phyloP scores from a whole-genome alignment of 306 rosid species.

The Lathyrus aphaca region DNA sequence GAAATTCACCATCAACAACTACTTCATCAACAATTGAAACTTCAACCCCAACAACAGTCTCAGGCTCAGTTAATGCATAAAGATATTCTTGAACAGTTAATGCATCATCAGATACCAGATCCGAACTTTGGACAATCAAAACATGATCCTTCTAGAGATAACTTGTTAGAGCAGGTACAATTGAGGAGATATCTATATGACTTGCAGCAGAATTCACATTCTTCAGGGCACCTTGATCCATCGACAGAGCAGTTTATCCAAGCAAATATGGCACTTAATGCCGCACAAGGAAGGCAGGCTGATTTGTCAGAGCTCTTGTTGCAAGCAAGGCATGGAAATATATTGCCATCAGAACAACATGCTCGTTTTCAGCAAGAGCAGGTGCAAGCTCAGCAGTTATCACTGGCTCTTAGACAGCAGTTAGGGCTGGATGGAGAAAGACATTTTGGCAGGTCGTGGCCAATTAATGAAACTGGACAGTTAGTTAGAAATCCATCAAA shows the following conservation, averaged over 20 bases:
- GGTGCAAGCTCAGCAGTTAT: conserved; percentile 60
- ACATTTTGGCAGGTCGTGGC: conserved; percentile 53
- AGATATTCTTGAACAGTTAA: conserved; percentile 54
- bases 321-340: conserved; percentile 60
- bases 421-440: conserved; percentile 66
- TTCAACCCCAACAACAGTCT: conserved; percentile 65
- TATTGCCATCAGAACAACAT: conserved; percentile 57
- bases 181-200: conserved; percentile 55
- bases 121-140: conserved; percentile 57
- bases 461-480: conserved; percentile 57
- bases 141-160: conserved; percentile 53
- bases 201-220: conserved; percentile 52
- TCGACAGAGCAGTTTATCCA: conserved; percentile 63
- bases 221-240: conserved; percentile 59
- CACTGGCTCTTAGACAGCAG: conserved; percentile 63
- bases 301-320: conserved; percentile 59
- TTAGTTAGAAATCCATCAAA: conserved; percentile 55
- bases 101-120: conserved; percentile 62
- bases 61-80: conserved; percentile 54
- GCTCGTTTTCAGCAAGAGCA: conserved; percentile 60
- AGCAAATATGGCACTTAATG: conserved; percentile 56
- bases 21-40: conserved; percentile 59
- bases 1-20: conserved; percentile 62
- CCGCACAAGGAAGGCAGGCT: conserved; percentile 56
- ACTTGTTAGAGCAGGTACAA: conserved; percentile 57